Base-by-base conservation (phyloP, 495 filamentous ascomycete species). In the Xylaria scruposa region DNA sequence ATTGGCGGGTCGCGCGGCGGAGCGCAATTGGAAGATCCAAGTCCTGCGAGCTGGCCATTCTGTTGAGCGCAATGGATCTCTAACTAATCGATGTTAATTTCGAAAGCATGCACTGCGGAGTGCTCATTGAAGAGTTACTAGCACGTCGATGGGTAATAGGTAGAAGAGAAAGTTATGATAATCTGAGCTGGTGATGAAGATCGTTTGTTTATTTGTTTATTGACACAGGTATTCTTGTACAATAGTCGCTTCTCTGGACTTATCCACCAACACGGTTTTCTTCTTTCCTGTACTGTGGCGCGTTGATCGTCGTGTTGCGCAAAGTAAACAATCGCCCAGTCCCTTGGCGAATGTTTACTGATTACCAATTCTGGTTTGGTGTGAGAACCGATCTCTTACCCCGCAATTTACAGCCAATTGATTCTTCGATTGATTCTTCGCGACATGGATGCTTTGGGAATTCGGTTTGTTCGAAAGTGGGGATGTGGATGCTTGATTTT, bases 21-120 rank as follows among this genome's bases (percentile, higher is more conserved):
- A 79, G 74, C 19, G 78, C 77, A 24, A 80, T 80, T 8, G 78
- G 78, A 13, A 77, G 68, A 29, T 77, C 75, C 64, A 60, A 31
- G 51, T 71, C 40, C 1, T 60, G 21, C 13, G 24, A 29, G 9
- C 46, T 54, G 42, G 68, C 26, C 68, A 70, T 70, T 29, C n/a
- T 49, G 15, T 42, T 21, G 13, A 33, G 56, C 2, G 40, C 12
- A 31, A 40, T 29, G 17, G 68, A 42, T 61, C 59, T 64, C 60
- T 70, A 42, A 70, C 13, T 26, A 46, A 46, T 46, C n/a, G 12
- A 13, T n/a, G n/a, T 56, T 29, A 7, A 29, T 4, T 51, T 12
- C 13, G 12, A 29, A 24, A 31, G 10, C 29, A 38, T 46, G 46
- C 58, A 19, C 26, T 29, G 54, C 13, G n/a, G 44, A 40, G 26